These are phyloP conservation scores for Vitis hybrid DNA, from an alignment of 177 flowering plant species.

Conservation along the genomic window DNA sequence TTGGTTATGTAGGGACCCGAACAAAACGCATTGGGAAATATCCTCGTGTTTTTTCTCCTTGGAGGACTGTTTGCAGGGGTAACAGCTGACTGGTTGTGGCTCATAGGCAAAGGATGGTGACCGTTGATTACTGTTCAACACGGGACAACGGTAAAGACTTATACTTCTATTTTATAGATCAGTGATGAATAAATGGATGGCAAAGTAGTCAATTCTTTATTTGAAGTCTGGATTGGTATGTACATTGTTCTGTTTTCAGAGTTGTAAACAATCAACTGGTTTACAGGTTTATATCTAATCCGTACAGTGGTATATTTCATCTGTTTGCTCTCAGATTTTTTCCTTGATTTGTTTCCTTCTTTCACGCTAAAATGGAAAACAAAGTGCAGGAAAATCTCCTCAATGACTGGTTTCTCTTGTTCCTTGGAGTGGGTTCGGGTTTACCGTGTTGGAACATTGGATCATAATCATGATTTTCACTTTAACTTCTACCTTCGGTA, in stretches of 20 bases:
- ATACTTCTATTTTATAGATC: neutral
- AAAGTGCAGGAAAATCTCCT: no score
- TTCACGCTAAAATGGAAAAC: no score
- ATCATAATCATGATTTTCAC: no score
- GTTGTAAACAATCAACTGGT: no score
- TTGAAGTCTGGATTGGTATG: neutral
- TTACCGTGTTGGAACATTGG: no score
- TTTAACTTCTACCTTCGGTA: no score
- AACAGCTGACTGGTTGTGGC: slow-evolving; percentile 79
- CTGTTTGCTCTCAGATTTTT: no score
- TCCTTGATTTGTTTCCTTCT: no score
- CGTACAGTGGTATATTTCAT: no score
- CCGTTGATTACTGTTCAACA: neutral
- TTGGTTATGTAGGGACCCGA: slow-evolving; percentile 64
- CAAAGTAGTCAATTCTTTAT: neutral
- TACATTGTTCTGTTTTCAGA: neutral
- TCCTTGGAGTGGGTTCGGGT: no score
- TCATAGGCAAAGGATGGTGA: slow-evolving; percentile 81
- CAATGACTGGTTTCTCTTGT: no score
- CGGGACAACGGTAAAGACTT: neutral
- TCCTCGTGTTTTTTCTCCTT: slow-evolving; percentile 55
- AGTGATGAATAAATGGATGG: neutral
- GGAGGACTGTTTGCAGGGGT: slow-evolving; percentile 72
- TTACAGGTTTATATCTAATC: no score
- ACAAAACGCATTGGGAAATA: slow-evolving; percentile 80